Evolutionary conservation across 139 green algal species (phyloP), one percentile per base, ranked within the genome.

Genomic region (Penium margaritaceum): DNA sequence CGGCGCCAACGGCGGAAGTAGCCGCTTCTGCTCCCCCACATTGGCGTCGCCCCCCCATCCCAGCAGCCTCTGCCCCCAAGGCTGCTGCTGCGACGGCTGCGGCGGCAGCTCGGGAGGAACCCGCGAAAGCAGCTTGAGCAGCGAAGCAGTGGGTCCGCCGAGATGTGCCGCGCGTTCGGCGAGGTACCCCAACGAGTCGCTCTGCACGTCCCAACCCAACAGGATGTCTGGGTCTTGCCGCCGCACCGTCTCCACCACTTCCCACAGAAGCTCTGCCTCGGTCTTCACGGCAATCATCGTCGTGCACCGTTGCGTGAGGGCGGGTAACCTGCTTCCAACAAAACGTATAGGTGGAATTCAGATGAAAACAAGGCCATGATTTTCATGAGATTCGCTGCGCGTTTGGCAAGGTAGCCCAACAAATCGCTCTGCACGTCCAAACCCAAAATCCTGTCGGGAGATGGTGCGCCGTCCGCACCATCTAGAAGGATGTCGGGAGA

Each of bases 391-490:
- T 73, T 75, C 19, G 84, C 84, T 0, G n/a, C n/a, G n/a, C 90
- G 73, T 57, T 97, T 91, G 6, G 72, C 75, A 51, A 97, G 80
- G 67, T 92, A 97, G 4, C 94, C 94, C 55, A 98, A 72, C 1
- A 81, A 90, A 15, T 41, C 81, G 19, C 83, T 82, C 78, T 95
- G 90, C 6, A 97, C 73, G 60, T 99, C 94, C 91, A 34, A 96
- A 46, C 91, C 92, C 33, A 95, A 55, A 3, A 97, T 9, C n/a
- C 96, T 87, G 82, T 99, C 94, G 6, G 94, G 89, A n/a, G n/a
- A n/a, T n/a, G n/a, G n/a, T n/a, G n/a, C n/a, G n/a, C n/a, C n/a
- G n/a, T n/a, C n/a, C n/a, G n/a, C n/a, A n/a, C n/a, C n/a, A n/a
- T n/a, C n/a, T n/a, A n/a, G n/a, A n/a, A n/a, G n/a, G n/a, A n/a